Evolutionary conservation across 2,329 filamentous ascomycete species (phyloP), one percentile per base, ranked within the genome.

Genomic region (Scedosporium apiospermum): DNA sequence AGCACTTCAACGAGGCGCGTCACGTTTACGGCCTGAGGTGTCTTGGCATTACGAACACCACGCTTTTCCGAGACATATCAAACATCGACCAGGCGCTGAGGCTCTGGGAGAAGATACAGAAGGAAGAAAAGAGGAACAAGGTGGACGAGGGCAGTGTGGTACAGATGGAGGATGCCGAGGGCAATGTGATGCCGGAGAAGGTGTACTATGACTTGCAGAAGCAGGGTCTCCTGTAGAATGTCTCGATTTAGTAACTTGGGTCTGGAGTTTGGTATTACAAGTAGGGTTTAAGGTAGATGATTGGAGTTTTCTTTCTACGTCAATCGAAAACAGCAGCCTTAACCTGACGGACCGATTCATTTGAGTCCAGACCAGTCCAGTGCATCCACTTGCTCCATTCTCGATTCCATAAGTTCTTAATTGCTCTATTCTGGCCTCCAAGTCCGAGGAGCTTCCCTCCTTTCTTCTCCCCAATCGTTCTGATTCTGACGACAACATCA

Each of bases 131-230:
- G 80, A 88, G 86, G 74, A 86, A 86, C 66, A 88, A 87, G 72
- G 80, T 88, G 0, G 86, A 88, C 65, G 88, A 89, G 55, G 91
- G 93, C 46, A 91, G 89, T 64, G 85, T 99, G 9, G 91, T 98
- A 59, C 92, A 99, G 80, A 99, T 99, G 95, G 95, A 99, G 80
- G 95, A 99, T 74, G 90, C 86, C 0, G 90, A 96, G 72, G 95
- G 95, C 57, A 98, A 99, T 70, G 95, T 99, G 63, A 99, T 99
- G 95, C 95, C 96, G 0, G 92, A 97, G 78, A 96, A 96, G 81
- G 93, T 99, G 62, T 99, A 97, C 74, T 88, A 93, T 67, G 95
- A 99, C 81, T 77, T 98, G 75, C 89, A 91, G 75, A 96, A 96
- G 77, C 91, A 96, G 73, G 93, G 93, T 41, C 80, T 96, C 71